phyloP scores from a whole-genome alignment of 352 stramenopile genomes.

The Globisporangium emineosum region DNA sequence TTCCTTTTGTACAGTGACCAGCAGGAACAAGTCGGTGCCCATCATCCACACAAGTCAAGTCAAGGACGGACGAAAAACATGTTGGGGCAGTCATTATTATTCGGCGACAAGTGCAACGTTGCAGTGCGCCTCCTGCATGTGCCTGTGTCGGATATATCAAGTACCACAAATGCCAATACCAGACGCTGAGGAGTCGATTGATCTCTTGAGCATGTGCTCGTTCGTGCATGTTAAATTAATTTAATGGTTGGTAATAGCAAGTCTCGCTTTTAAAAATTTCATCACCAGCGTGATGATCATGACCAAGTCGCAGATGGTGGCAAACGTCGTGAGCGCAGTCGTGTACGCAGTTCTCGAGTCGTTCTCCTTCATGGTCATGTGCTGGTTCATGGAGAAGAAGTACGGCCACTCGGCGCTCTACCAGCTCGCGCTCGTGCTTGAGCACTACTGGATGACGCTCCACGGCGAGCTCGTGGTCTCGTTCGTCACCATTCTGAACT shows the following conservation, averaged over 20 bases:
- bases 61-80: background rate
- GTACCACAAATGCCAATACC: no score
- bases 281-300: no score
- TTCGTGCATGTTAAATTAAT: no score
- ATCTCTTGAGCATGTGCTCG: no score
- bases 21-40: background rate
- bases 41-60: background rate
- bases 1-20: background rate
- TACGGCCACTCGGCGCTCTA: constrained; percentile 27
- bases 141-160: no score
- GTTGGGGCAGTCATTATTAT: no score
- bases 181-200: no score
- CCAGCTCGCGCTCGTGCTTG: constrained; percentile 33
- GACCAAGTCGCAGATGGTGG: no score
- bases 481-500: constrained; percentile 31
- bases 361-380: constrained; percentile 20
- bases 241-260: no score
- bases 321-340: background rate
- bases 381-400: constrained; percentile 21
- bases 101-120: constrained; percentile 11
- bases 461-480: constrained; percentile 26
- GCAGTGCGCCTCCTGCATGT: background rate
- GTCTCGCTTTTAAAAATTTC: no score
- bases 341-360: constrained; percentile 18
- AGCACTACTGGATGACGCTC: constrained; percentile 31